A percentile compares a stretch with the other conserved stretches of the same genome.
Conservation (phyloP, 345 rosid species). For the Bruguiera gymnorhiza region DNA sequence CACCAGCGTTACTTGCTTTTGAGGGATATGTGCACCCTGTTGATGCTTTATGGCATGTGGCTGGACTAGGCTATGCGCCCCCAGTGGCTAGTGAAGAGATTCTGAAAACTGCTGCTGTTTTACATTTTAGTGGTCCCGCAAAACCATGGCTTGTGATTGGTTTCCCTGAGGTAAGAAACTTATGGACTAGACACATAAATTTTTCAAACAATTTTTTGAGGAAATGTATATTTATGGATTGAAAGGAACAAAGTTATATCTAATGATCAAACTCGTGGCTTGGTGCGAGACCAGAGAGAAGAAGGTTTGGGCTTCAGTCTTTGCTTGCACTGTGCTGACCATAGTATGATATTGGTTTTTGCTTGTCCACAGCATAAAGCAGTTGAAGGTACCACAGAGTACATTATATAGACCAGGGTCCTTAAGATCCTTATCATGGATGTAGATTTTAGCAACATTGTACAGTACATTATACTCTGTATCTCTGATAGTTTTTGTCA, state of each 20-base stretch:
- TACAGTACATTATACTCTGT: too few relatives aligned
- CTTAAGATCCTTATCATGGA: too few relatives aligned
- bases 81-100: constrained; percentile 29
- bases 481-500: too few relatives aligned
- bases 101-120: constrained; percentile 60
- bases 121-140: constrained; percentile 93
- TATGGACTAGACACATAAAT: constrained; percentile 73
- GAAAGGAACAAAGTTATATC: constrained; percentile 35
- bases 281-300: constrained; percentile 55
- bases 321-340: constrained; percentile 32
- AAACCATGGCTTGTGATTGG: constrained; percentile 95
- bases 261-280: constrained; percentile 14
- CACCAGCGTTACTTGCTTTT: constrained; percentile 73
- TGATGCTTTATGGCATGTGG: constrained; percentile 80
- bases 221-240: constrained; percentile 65
- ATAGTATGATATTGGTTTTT: constrained; percentile 18
- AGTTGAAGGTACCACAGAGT: constrained; percentile 24
- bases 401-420: too few relatives aligned
- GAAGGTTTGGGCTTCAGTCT: constrained; percentile 93
- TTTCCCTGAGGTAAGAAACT: constrained; percentile 51
- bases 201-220: constrained; percentile 61
- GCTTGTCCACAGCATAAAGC: constrained; percentile 45
- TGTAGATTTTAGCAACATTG: too few relatives aligned
- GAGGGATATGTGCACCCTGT: constrained; percentile 64
- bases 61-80: constrained; percentile 69